A percentile compares a stretch with the other conserved stretches of the same genome.
Evolutionary conservation across 257 asterid species (phyloP).

Genomic region (Nicotiana undulata): DNA sequence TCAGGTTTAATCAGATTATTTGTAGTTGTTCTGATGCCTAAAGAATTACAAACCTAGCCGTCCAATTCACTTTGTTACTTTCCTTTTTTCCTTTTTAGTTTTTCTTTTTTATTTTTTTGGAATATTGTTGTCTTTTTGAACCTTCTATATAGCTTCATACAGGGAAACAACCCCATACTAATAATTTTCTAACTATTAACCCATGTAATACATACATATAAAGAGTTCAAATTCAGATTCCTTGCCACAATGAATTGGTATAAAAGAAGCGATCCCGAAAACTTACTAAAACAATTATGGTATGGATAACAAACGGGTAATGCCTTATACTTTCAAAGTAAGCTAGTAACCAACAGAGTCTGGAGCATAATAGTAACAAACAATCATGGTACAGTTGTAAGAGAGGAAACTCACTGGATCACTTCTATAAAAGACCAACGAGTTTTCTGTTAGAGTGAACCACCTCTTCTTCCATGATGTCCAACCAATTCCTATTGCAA

Average conservation of each 20-base stretch:
- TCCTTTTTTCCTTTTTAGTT: too few species aligned
- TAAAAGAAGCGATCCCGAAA: background rate
- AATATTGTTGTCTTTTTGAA: background rate
- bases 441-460: constrained; percentile 84
- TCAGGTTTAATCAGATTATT: background rate
- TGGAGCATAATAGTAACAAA: background rate
- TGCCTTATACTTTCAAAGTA: background rate
- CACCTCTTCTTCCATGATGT: constrained; percentile 99
- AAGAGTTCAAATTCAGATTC: background rate
- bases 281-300: background rate
- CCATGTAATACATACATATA: background rate
- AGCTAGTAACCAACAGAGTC: background rate
- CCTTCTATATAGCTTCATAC: background rate
- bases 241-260: background rate
- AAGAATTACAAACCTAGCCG: background rate
- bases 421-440: constrained; percentile 91
- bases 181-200: too few species aligned
- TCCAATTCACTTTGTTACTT: background rate
- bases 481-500: constrained; percentile 82
- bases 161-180: background rate
- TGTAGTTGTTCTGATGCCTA: background rate
- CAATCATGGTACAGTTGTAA: background rate
- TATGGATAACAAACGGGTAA: background rate
- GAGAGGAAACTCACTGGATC: constrained; percentile 69
- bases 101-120: too few species aligned